Evolutionary conservation across 371 early-diverging fungal genomes (phyloP).

Genomic region (Mucor mucedo): DNA sequence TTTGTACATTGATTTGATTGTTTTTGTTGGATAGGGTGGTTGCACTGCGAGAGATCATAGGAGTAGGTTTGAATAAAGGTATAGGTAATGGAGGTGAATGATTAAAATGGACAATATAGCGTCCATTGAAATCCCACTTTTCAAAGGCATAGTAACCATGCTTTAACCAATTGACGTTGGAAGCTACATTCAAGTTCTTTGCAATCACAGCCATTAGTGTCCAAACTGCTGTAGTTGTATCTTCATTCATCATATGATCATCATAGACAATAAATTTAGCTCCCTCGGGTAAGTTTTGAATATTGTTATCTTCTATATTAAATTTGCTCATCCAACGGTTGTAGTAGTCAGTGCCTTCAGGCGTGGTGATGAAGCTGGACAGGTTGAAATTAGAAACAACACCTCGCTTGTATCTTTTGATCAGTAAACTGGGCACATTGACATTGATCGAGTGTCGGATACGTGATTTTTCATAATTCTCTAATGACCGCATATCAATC

Average conservation of each 20-base stretch:
- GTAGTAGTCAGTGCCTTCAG: slow-evolving; percentile 53
- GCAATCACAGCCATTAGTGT: slow-evolving; percentile 21
- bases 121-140: slow-evolving; percentile 22
- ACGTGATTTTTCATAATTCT: slow-evolving; percentile 38
- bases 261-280: slow-evolving; percentile 54
- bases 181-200: slow-evolving; percentile 6
- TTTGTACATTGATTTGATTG: slow-evolving; percentile 21
- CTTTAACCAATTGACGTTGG: slow-evolving; percentile 44
- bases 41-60: slow-evolving; percentile 45
- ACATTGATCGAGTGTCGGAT: slow-evolving; percentile 58
- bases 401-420: slow-evolving; percentile 66
- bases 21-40: slow-evolving; percentile 33
- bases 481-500: slow-evolving; percentile 50
- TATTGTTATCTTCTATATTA: slow-evolving; percentile 10
- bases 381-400: slow-evolving; percentile 62
- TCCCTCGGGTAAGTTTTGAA: slow-evolving; percentile 19
- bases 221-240: slow-evolving; percentile 17
- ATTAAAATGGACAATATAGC: slow-evolving; percentile 12
- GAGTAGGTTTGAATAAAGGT: slow-evolving; percentile 22
- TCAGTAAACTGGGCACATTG: slow-evolving; percentile 59
- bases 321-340: slow-evolving; percentile 23
- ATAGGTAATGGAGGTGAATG: slow-evolving; percentile 23
- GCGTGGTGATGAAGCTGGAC: slow-evolving; percentile 66
- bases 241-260: slow-evolving; percentile 54
- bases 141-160: slow-evolving; percentile 57